Base-by-base conservation (phyloP, 257 asterid species). In the Solanum sejunctum region DNA sequence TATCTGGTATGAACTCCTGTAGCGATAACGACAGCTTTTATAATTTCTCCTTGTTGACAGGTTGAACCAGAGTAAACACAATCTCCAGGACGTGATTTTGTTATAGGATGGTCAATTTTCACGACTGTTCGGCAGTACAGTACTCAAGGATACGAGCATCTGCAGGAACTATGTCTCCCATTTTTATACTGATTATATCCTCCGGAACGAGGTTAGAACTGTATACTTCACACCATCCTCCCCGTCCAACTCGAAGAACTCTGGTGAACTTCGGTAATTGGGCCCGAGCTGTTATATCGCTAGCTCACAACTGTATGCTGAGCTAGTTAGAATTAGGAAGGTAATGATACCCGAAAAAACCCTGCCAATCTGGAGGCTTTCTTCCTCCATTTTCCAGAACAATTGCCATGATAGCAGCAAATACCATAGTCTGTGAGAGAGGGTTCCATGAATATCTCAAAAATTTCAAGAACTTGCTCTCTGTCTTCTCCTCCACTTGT, bases 381-480 rank as follows among this genome's bases (percentile, higher is more conserved):
- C 99, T 96, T 82, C 99, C 98, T 89, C 98, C 99, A 90, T 96
- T 94, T 70, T 98, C 98, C 83, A 94, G 99, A 67, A 97, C 98
- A 85, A 94, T 94, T 15, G 99, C 98, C 98, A 96, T 96, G 83
- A 96, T 90, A 15, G 98, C 99, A 45, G 97, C 99, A 87, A 95
- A 96, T 91, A 92, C 98, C 99, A 94, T 96, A 80, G 93, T 97
- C 99, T 95, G 93, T 78, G 99, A 92, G 41, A 96, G 97, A 84
- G 99, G 99, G 84, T 96, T 94, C 97, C 98, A 94, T 97, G 91
- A 94, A 90, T 94, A 94, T 84, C 98, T 97, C 88, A 94, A 86
- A 85, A 92, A 93, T 87, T 93, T 96, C 55, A 93, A 85, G 51
- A 94, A 23, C 87, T 96, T 96, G 90, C 97, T 93, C 89, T 96